Base-by-base conservation (phyloP, 345 rosid genomes). In the Angophora floribunda region DNA sequence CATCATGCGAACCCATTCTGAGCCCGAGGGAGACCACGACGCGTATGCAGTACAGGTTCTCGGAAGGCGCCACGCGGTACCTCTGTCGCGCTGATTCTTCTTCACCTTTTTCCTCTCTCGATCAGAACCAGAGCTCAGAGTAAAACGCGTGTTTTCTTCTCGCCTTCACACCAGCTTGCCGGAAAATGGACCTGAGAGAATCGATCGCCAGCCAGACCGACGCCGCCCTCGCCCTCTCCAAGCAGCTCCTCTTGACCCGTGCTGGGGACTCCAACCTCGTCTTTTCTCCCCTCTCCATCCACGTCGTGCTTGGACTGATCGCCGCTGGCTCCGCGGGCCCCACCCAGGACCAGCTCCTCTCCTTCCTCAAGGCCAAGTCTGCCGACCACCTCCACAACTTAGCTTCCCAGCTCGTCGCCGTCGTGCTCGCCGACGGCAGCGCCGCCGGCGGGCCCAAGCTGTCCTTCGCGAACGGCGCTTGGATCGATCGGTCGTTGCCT, bases 271-370 rank as follows among this genome's bases (percentile, higher is more conserved):
- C 87, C 59, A 88, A 88, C 86, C 87, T 70, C 44, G 89, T 63
- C 49, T 85, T 89, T 67, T 89, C 91, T 9, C 92, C 92, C 13
- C 88, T 91, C 51, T 89, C 91, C 13, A 51, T 91, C 41, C 91
- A 86, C 80, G 88, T 86, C 55, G 82, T 87, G 24, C 78, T 91
- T 51, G 63, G 89, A 89, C 30, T 91, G 88, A 36, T 84, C 21
- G 63, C 91, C 59, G 84, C 90, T 19, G 90, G 90, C 49, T 36
- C 91, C 47, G 36, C n/a, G 10, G 88, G 90, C 51, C 30, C 87
- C 87, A 85, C 84, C 26, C 80, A 9, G 75, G 87, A 89, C n/a
- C 85, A 86, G 88, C 79, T 91, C 59, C 87, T 90, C 51, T 86
- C 91, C 19, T 90, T 88, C 88, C 91, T 90, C 90, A 86, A 67